These are phyloP conservation scores for Trichoderma sp. DNA, from an alignment of 2,329 filamentous ascomycete species.

Conservation along the genomic window DNA sequence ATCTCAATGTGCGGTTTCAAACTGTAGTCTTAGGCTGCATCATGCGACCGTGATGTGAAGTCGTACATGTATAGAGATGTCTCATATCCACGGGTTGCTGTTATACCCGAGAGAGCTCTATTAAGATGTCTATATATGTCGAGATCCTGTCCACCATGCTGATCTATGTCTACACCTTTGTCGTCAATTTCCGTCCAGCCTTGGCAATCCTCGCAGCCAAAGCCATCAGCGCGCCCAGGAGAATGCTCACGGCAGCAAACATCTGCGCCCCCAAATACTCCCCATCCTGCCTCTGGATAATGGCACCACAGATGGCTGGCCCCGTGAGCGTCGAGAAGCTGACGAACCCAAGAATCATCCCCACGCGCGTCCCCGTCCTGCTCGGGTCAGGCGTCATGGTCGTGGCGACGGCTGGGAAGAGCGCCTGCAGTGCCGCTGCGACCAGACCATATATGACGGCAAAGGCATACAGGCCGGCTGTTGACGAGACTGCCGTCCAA, in stretches of 20 bases:
- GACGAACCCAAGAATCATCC: slow-evolving; percentile 3
- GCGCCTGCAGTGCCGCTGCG: background rate
- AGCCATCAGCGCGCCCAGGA: background rate
- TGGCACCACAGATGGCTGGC: background rate
- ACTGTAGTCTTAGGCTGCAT: too few relatives aligned
- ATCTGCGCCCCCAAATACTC: background rate
- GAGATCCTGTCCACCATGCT: background rate
- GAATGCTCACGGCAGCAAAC: slow-evolving; percentile 8
- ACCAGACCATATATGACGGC: slow-evolving; percentile 8
- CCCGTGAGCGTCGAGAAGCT: slow-evolving; percentile 7
- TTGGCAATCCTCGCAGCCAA: slow-evolving; percentile 3
- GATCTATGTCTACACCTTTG: background rate
- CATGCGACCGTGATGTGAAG: too few relatives aligned
- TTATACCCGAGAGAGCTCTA: too few relatives aligned
- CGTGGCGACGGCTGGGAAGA: slow-evolving; percentile 8
- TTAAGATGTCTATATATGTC: too few relatives aligned
- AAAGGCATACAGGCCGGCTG: background rate
- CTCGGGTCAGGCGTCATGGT: slow-evolving; percentile 9
- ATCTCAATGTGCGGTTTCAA: background rate
- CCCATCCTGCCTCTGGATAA: background rate
- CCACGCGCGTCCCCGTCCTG: background rate
- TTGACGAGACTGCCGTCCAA: slow-evolving; percentile 7
- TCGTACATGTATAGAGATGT: too few relatives aligned
- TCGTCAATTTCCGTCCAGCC: background rate
- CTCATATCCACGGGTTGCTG: too few relatives aligned